A percentile compares a stretch with the other conserved stretches of the same genome.
Evolutionary conservation across 1,284 basidiomycete species (phyloP).

Genomic region (Peniophora sp.): DNA sequence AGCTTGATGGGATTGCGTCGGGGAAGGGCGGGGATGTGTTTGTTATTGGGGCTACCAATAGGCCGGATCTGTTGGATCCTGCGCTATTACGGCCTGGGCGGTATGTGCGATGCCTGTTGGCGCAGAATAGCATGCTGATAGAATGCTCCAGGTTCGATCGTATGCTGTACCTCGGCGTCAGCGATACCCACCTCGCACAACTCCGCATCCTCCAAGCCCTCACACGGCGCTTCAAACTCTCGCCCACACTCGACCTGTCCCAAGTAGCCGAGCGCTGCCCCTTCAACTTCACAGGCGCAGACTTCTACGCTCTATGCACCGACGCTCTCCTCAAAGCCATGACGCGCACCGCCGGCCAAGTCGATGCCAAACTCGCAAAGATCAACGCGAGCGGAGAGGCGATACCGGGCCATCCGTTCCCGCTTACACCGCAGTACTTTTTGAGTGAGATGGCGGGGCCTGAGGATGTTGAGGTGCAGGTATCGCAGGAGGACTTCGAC

Average conservation of each 20-base stretch:
- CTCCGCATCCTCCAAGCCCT: slow-evolving; percentile 84
- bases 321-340: slow-evolving; percentile 96
- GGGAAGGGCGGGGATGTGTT: slow-evolving; percentile 71
- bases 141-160: slow-evolving; percentile 89
- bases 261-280: slow-evolving; percentile 73
- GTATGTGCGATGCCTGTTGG: too few species aligned
- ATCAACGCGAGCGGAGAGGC: background rate
- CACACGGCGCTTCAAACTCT: slow-evolving; percentile 87
- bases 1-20: slow-evolving; percentile 87
- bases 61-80: slow-evolving; percentile 92
- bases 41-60: slow-evolving; percentile 96
- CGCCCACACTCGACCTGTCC: slow-evolving; percentile 60
- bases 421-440: slow-evolving; percentile 89
- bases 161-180: slow-evolving; percentile 94
- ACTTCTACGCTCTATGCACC: slow-evolving; percentile 96
- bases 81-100: slow-evolving; percentile 90
- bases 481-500: slow-evolving; percentile 71
- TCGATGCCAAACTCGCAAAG: slow-evolving; percentile 69
- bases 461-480: slow-evolving; percentile 71
- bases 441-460: slow-evolving; percentile 76
- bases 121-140: too few species aligned
- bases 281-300: slow-evolving; percentile 94
- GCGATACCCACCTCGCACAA: slow-evolving; percentile 82
- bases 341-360: slow-evolving; percentile 76
- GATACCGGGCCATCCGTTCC: slow-evolving; percentile 43